Evolutionary conservation across 2,329 filamentous ascomycete genomes (phyloP).

Genomic region (Talaromyces atroroseus): DNA sequence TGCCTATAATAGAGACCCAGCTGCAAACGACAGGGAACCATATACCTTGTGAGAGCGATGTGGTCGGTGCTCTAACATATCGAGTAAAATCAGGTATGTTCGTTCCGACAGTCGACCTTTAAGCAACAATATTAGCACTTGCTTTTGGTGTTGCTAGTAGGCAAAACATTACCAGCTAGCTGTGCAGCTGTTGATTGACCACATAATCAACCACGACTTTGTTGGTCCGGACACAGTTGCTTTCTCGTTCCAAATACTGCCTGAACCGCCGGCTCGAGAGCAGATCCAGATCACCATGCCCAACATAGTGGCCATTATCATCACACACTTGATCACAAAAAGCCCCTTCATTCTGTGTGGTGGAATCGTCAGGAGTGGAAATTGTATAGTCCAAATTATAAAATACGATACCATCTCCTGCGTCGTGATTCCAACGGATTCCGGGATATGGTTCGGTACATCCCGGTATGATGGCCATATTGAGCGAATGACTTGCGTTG

Average conservation of each 20-base stretch:
- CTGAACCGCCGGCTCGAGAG: not conserved
- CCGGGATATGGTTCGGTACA: not conserved
- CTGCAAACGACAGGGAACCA: slow-evolving; percentile 3
- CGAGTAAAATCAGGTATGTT: slow-evolving; percentile 3
- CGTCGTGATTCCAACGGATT: not conserved
- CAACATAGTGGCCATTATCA: not conserved
- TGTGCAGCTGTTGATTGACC: not conserved
- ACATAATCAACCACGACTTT: not conserved
- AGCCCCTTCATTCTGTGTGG: not conserved
- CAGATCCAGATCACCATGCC: slow-evolving; percentile 2
- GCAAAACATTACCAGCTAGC: not conserved
- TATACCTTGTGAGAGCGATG: not conserved
- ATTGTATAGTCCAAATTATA: not conserved
- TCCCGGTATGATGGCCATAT: not conserved
- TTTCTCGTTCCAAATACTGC: not conserved
- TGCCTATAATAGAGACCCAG: not conserved
- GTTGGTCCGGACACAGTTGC: not conserved
- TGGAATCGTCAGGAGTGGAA: not conserved
- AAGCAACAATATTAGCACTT: not conserved
- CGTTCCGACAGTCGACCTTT: not conserved
- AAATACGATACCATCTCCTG: slow-evolving; percentile 1
- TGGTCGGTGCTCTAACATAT: not conserved
- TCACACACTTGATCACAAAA: not conserved
- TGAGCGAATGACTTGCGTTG: slow-evolving; percentile 2
- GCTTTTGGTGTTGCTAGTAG: not conserved